A percentile compares a stretch with the other conserved stretches of the same genome.
These are phyloP conservation scores for Carex sylvatica DNA, from an alignment of 202 grass and related monocot genomes.

Conservation along the genomic window DNA sequence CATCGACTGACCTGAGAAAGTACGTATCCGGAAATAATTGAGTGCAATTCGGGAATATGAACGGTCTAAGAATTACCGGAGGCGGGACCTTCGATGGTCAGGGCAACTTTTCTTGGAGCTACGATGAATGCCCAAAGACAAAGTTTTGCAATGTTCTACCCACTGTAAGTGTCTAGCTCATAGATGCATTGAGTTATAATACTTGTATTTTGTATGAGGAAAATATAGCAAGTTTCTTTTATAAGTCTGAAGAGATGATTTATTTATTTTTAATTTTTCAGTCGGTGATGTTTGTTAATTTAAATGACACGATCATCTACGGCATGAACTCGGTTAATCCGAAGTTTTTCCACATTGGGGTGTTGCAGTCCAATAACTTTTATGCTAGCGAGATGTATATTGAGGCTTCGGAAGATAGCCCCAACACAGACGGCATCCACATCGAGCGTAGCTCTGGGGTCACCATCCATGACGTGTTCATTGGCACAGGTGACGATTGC, in stretches of 20 bases:
- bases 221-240: no score
- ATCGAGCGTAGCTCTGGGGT: slow-evolving; percentile 47
- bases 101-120: slow-evolving; percentile 59
- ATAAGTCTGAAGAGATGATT: no score
- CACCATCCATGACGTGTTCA: slow-evolving; percentile 25
- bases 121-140: slow-evolving; percentile 43
- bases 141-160: slow-evolving; percentile 71
- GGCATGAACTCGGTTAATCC: slow-evolving; percentile 54
- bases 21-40: slow-evolving; percentile 50
- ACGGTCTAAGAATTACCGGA: slow-evolving; percentile 40
- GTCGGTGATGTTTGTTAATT: slow-evolving; percentile 49
- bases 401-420: slow-evolving; percentile 39
- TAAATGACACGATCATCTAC: slow-evolving; percentile 32
- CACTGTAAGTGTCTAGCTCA: slow-evolving; percentile 30
- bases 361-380: slow-evolving; percentile 34
- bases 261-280: slow-evolving; percentile 10
- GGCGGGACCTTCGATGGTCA: slow-evolving; percentile 64
- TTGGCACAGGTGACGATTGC: slow-evolving; percentile 60
- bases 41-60: slow-evolving; percentile 58
- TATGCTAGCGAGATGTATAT: slow-evolving; percentile 14
- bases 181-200: neutral
- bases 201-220: no score
- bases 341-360: slow-evolving; percentile 74
- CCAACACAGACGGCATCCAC: slow-evolving; percentile 77
- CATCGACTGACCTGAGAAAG: slow-evolving; percentile 45